A percentile compares a stretch with the other conserved stretches of the same genome.
These are phyloP conservation scores for Lactifluus echinatus DNA, from an alignment of 768 basidiomycete genomes.

Conservation along the genomic window DNA sequence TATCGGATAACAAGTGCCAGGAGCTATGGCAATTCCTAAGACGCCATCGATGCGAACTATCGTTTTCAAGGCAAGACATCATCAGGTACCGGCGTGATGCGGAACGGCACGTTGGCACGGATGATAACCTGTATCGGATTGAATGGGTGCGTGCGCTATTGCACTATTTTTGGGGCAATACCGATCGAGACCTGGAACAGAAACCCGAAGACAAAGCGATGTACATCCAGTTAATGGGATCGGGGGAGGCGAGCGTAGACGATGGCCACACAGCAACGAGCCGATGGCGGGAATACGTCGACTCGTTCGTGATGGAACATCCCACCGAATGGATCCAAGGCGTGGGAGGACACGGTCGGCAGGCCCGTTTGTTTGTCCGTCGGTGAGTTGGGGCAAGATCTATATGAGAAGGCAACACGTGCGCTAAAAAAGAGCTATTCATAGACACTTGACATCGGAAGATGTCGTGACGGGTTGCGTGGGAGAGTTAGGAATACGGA, in stretches of 20 bases:
- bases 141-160: slow-evolving; percentile 57
- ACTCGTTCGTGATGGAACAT: slow-evolving; percentile 60
- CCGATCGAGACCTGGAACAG: slow-evolving; percentile 30
- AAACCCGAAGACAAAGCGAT: slow-evolving; percentile 46
- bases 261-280: slow-evolving; percentile 39
- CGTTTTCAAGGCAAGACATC: slow-evolving; percentile 51
- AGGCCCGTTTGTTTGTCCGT: slow-evolving; percentile 22
- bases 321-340: slow-evolving; percentile 64
- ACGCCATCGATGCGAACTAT: slow-evolving; percentile 46
- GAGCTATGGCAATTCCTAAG: slow-evolving; percentile 76
- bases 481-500: slow-evolving; percentile 44
- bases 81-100: slow-evolving; percentile 75
- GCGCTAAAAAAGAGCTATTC: slow-evolving; percentile 31
- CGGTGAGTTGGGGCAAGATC: slow-evolving; percentile 11
- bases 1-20: slow-evolving; percentile 78
- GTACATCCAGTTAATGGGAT: slow-evolving; percentile 49
- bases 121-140: slow-evolving; percentile 69
- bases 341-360: slow-evolving; percentile 29
- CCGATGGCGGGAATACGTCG: slow-evolving; percentile 70
- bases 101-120: slow-evolving; percentile 62
- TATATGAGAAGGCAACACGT: background rate
- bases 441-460: slow-evolving; percentile 41
- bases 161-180: background rate
- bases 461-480: slow-evolving; percentile 26
- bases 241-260: slow-evolving; percentile 57